Base-by-base conservation (phyloP, 768 basidiomycete genomes). In the Lenzites betulinus region DNA sequence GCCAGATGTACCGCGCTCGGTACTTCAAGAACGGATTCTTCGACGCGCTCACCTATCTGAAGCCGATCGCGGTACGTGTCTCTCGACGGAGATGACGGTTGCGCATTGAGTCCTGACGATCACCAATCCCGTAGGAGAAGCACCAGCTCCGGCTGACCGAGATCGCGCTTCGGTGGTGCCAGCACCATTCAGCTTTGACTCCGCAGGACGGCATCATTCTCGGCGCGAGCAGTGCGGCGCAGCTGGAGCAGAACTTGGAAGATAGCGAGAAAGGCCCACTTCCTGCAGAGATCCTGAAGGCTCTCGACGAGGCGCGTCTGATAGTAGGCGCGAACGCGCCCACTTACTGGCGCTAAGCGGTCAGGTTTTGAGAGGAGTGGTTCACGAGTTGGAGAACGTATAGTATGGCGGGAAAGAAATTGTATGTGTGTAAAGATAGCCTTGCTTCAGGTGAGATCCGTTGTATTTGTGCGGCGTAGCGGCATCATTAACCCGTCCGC, bases 91-190 rank as follows among this genome's bases (percentile, higher is more conserved):
- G n/a, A n/a, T n/a, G n/a, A n/a, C n/a, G n/a, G n/a, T n/a, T n/a
- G n/a, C n/a, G n/a, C n/a, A n/a, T n/a, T n/a, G n/a, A n/a, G n/a
- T n/a, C n/a, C n/a, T n/a, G n/a, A n/a, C n/a, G n/a, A n/a, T n/a
- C 30, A 11, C 11, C 30, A 16, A 23, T 39, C 7, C 39, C 36
- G 12, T 54, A 79, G 79, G 78, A 77, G 36, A 79, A 77, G 51
- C 74, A 85, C 60, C 62, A 71, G 43, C 67, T 87, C 3, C 77
- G 79, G 0, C 71, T 84, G 57, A 75, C 79, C 2, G 84, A 87
- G 70, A 76, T 84, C 3, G 83, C 85, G 1, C 71, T 86, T 48
- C 76, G 86, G n/a, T 88, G 86, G 86, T 74, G 81, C 51, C 81
- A 84, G 53, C 79, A 87, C 58, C 85, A 87, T 61, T 82, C 81